phyloP scores from a whole-genome alignment of 2,329 filamentous ascomycete genomes.

The Tolypocladium album region DNA sequence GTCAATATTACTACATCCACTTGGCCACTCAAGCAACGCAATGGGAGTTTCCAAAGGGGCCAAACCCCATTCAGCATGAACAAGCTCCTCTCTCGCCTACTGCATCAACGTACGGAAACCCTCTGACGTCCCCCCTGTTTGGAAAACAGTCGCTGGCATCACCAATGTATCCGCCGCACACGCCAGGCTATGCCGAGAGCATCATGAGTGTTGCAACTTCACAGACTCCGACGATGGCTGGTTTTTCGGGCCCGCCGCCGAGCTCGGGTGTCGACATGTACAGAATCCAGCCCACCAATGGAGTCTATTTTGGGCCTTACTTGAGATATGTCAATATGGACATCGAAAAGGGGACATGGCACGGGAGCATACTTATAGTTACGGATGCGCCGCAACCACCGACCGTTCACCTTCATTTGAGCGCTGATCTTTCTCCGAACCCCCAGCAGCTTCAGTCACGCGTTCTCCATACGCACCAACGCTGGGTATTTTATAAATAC shows the following conservation, averaged over 20 bases:
- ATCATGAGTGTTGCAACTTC: slow-evolving; percentile 72
- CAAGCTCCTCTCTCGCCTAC: slow-evolving; percentile 74
- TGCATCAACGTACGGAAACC: slow-evolving; percentile 65
- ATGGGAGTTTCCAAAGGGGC: slow-evolving; percentile 97
- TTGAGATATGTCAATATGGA: slow-evolving; percentile 97
- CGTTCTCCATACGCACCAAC: slow-evolving; percentile 78
- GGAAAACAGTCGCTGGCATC: slow-evolving; percentile 52
- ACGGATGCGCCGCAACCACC: slow-evolving; percentile 87
- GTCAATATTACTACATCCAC: slow-evolving; percentile 98
- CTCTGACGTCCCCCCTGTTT: slow-evolving; percentile 57
- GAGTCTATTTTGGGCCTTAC: slow-evolving; percentile 96
- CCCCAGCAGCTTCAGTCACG: slow-evolving; percentile 75
- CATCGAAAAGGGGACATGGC: slow-evolving; percentile 78
- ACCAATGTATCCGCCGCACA: slow-evolving; percentile 73
- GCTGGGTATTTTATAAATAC: slow-evolving; percentile 95
- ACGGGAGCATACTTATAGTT: slow-evolving; percentile 86
- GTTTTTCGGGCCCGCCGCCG: slow-evolving; percentile 82
- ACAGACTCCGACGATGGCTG: slow-evolving; percentile 64
- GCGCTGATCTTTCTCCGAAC: slow-evolving; percentile 82
- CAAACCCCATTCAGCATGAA: slow-evolving; percentile 78
- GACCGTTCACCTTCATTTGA: slow-evolving; percentile 91
- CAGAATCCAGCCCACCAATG: slow-evolving; percentile 85
- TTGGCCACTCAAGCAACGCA: slow-evolving; percentile 90
- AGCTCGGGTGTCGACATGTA: slow-evolving; percentile 87
- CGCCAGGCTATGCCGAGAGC: slow-evolving; percentile 74